Percentiles rank a stretch among this genome's conserved stretches.
phyloP scores from a whole-genome alignment of 345 rosid species.

The Brassica juncea region DNA sequence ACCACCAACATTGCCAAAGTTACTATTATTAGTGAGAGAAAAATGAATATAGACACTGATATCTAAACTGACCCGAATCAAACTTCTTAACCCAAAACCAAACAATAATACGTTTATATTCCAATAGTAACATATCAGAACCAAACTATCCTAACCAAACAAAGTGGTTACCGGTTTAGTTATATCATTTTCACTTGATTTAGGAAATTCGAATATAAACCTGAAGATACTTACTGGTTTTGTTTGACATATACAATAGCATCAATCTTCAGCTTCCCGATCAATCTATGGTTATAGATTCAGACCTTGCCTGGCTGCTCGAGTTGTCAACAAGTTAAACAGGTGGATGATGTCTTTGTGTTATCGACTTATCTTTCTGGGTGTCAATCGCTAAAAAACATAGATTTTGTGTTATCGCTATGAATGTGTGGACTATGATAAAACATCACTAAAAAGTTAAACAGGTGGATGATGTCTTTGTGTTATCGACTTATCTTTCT shows the following conservation, averaged over 20 bases:
- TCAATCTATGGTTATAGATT: too few relatives aligned
- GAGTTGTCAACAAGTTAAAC: too few relatives aligned
- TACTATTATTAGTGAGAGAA: not conserved
- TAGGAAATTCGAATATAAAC: conserved; percentile 36
- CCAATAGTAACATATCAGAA: not conserved
- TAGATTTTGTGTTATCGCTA: too few relatives aligned
- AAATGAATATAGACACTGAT: not conserved
- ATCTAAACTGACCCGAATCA: not conserved
- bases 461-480: too few relatives aligned
- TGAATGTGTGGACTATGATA: too few relatives aligned
- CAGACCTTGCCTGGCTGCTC: too few relatives aligned
- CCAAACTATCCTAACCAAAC: not conserved
- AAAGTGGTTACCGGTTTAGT: not conserved
- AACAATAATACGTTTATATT: not conserved
- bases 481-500: too few relatives aligned
- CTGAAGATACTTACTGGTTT: conserved; percentile 87
- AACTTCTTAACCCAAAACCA: not conserved
- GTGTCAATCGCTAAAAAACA: too few relatives aligned
- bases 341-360: too few relatives aligned
- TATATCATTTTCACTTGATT: not conserved
- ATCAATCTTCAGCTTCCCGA: too few relatives aligned
- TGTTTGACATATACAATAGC: not conserved
- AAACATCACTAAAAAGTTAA: too few relatives aligned
- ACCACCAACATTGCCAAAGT: conserved; percentile 8
- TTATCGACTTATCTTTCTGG: too few relatives aligned